Base-by-base conservation (phyloP, 306 rosid species). In the Senna siamea region DNA sequence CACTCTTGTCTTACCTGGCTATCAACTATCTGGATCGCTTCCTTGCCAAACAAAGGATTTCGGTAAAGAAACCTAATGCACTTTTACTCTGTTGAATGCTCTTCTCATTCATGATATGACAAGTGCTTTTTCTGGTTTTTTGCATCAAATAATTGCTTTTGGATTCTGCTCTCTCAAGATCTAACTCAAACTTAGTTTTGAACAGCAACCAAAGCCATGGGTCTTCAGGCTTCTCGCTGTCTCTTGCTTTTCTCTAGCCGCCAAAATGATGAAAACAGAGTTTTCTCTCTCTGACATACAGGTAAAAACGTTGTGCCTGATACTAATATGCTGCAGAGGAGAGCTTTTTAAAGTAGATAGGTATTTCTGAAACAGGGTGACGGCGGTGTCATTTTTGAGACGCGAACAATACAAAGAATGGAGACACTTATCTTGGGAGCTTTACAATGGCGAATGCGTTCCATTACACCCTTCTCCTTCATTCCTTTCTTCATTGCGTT, bases 361-460 rank as follows among this genome's bases (percentile, higher is more conserved):
- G 55, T 12, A 11, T 48, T 72, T 74, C 10, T 37, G 71, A 19
- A 73, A 65, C 74, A 87, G 86, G 70, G 81, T 13, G 89, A 82
- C 34, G 90, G 81, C 7, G 88, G 96, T 26, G 78, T 92, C 22
- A 86, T 88, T 12, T 92, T 88, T 72, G 96, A 92, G 82, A 6
- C 82, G 2, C 85, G 77, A 82, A 86, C 96, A 56, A 72, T 89
- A 15, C 76, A 80, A 71, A 83, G 89, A 81, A 92, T 89, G 97
- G 97, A 92, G 75, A 61, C 70, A 8, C 79, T 92, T 23, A 70
- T 92, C 26, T 81, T 92, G 83, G 93, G 93, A 69, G 92, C 87
- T 60, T 76, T 92, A 4, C 70, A 92, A 72, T 92, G 97, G 97
- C 73, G 96, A 80, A 89, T 92, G 96, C 90, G 97, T 5, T 92